Base-by-base conservation (phyloP, 441 rosid genomes). In the Geranium incanum region DNA sequence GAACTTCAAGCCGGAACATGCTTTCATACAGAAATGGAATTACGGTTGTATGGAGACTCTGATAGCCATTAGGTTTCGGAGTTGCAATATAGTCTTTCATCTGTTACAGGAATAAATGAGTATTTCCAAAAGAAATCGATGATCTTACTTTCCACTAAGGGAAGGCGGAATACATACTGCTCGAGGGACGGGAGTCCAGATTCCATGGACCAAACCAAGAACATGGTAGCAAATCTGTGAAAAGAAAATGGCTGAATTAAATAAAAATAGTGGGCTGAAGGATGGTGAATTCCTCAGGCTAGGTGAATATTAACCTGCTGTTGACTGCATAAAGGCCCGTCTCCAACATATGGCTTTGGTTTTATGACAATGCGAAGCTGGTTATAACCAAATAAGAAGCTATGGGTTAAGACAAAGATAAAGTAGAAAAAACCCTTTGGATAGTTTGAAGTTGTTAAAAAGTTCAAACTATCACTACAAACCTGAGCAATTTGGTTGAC, bases 71-170 rank as follows among this genome's bases (percentile, higher is more conserved):
- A 68, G 99, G 97, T 81, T 95, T 92, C 7, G 99, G 93, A 70
- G 96, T 95, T n/a, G 99, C 99, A 78, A 95, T 95, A 79, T 95
- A 92, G 84, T 95, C 99, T 84, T 95, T 95, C 84, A 92, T 88
- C 99, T 95, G 83, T 74, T 68, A 71, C 48, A 72, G 55, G 23
- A 18, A 28, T 9, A 41, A 68, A 68, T 63, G 76, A 62, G 45
- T 70, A 59, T 66, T 36, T 60, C 68, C 50, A 78, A 75, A 16
- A 69, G 1, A 70, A 13, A 60, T 18, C 9, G 11, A 23, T 16
- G 65, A 60, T 60, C 65, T 60, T 8, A 60, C 16, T 15, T 6
- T 18, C 6, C 18, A 16, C 21, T 19, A 18, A 19, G 65, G 65
- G 66, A 68, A 72, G 71, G 68, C 70, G 72, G 19, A 57, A 76